Base-by-base conservation (phyloP, 2,329 filamentous ascomycete species). In the Cladorrhinum sp. region DNA sequence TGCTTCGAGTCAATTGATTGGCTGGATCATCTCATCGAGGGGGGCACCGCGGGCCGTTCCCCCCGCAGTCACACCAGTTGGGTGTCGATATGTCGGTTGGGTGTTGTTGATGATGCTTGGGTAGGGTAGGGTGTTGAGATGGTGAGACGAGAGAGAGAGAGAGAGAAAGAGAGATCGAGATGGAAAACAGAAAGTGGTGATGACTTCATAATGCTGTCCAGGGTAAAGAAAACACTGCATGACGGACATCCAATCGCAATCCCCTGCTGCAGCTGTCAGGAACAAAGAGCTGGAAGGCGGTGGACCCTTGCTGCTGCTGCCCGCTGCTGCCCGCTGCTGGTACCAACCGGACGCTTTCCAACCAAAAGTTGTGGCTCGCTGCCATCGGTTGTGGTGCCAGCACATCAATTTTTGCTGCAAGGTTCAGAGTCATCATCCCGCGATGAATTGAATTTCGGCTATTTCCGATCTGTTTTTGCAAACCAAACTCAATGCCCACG, bases 231-330 rank as follows among this genome's bases (percentile, higher is more conserved):
- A 20, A 23, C 28, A 20, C 30, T 21, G 33, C 53, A 2, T 55
- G 21, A 1, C 33, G 5, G 30, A 55, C 16, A 55, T 36, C 53
- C 53, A 55, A 55, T 55, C 4, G n/a, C 12, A 55, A 42, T 10
- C 6, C 12, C 10, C 20, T 33, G 54, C 24, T 57, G 54, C 54
- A 57, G 54, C 54, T 57, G 54, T 57, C 54, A 57, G 54, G 54
- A 33, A 57, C 54, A 39, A 24, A 26, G 8, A 28, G 21, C 14
- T 24, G 21, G 49, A 26, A 21, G 20, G 49, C 4, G 24, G 18
- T 16, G 49, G 49, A 24, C 21, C 49, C 24, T 51, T 28, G 49
- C 49, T 51, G 49, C 24, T 51, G 49, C 49, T 51, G 49, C 21
- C 23, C 14, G 30, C 20, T 33, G n/a, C n/a, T n/a, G n/a, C n/a